Base-by-base conservation (phyloP, 2,329 filamentous ascomycete species). In the Diaporthe ampelina region DNA sequence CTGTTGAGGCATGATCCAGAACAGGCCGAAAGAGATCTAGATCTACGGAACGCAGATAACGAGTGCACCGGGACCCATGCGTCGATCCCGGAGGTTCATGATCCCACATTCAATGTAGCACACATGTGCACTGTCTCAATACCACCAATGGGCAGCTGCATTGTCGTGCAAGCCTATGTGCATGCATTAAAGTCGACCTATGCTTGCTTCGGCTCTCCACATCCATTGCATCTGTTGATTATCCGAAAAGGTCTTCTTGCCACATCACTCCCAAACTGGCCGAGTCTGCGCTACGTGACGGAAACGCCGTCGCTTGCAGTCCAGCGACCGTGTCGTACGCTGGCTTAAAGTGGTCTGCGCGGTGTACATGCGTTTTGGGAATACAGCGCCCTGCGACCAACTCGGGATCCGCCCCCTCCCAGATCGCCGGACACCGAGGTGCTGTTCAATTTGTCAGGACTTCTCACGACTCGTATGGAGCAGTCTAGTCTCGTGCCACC, bases 111-210 rank as follows among this genome's bases (percentile, higher is more conserved):
- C 63, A 67, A 19, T 37, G 29, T 67, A 67, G 63, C 63, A 52
- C 29, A 52, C 26, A 67, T 50, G 63, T 37, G 29, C 45, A 52
- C 63, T 67, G 63, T 67, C 59, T 63, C 63, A 67, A 32, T 52
- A 52, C 29, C 26, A 19, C 61, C 61, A 50, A 50, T 35, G 29
- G 61, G 26, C 63, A 15, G 63, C 45, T 40, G 45, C n/a, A 67
- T 37, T 13, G 45, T 35, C 45, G 61, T 67, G 45, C 61, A 24
- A 37, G 61, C 15, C 29, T 52, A 37, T 37, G 29, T 37, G 45
- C 45, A 11, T 67, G 63, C 63, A 67, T 67, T 5, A 52, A 67
- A 67, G 63, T 67, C 63, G 63, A 52, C 63, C 63, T 52, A 54
- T 67, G 63, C 45, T 37, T 67, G 63, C 63, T 35, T 67, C 21